phyloP scores from a whole-genome alignment of 495 filamentous ascomycete species.

The Xeromyces bisporus region DNA sequence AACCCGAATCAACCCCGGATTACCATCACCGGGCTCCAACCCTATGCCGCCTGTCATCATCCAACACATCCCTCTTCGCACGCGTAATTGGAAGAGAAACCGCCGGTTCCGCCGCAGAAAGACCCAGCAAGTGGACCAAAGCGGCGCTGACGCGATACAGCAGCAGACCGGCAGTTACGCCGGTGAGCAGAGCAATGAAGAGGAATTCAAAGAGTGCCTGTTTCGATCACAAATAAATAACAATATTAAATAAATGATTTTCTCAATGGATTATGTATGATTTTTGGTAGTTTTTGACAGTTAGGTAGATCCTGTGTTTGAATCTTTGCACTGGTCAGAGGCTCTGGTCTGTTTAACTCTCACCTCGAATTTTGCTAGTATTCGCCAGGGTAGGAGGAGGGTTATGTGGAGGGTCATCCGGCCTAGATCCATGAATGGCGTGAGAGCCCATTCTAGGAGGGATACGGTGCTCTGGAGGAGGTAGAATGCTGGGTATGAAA shows the following conservation, averaged over 20 bases:
- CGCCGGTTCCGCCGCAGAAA: too few relatives aligned
- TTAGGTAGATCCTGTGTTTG: too few relatives aligned
- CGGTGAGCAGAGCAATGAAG: constrained; percentile 40
- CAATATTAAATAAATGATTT: too few relatives aligned
- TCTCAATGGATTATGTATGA: too few relatives aligned
- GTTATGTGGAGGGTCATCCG: constrained; percentile 17
- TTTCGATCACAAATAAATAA: constrained; percentile 1
- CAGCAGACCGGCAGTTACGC: constrained; percentile 31
- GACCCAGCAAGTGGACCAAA: too few relatives aligned
- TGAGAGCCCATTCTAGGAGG: constrained; percentile 17
- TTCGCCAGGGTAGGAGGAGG: constrained; percentile 21
- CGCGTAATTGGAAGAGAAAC: too few relatives aligned
- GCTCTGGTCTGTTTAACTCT: constrained; percentile 1
- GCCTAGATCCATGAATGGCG: constrained; percentile 31
- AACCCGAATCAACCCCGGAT: too few relatives aligned
- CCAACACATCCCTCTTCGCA: too few relatives aligned
- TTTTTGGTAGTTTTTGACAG: too few relatives aligned
- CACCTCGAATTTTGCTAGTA: constrained; percentile 51
- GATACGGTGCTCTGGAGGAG: constrained; percentile 7
- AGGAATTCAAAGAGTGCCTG: constrained; percentile 52
- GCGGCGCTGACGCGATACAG: constrained; percentile 24
- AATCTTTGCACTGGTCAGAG: too few relatives aligned
- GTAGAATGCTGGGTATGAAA: constrained; percentile 20
- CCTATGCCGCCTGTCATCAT: too few relatives aligned
- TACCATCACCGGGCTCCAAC: too few relatives aligned